Conservation (phyloP, 176 grass and related monocot species). For the Lolium rigidum region DNA sequence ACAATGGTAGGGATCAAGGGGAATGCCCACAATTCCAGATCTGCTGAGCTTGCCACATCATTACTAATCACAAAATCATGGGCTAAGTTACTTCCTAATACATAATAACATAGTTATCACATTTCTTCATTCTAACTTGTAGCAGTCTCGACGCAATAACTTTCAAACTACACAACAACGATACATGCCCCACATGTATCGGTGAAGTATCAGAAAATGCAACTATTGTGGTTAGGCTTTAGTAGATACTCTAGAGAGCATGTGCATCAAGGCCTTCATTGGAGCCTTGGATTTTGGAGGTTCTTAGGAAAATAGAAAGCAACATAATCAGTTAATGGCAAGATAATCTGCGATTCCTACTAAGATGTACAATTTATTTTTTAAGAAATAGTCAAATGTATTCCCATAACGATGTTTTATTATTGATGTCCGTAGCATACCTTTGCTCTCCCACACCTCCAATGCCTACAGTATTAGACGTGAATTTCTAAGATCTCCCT, state of each 20-base stretch:
- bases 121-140: not conserved
- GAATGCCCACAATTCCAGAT: not conserved
- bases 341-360: no score
- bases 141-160: not conserved
- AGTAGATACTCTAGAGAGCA: no score
- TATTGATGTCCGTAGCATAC: constrained; percentile 6
- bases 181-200: no score
- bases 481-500: not conserved
- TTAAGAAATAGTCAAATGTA: no score
- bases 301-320: no score
- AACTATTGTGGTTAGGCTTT: no score
- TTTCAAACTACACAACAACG: not conserved
- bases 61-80: constrained; percentile 4
- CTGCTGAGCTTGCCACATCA: not conserved
- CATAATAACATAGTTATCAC: no score
- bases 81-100: not conserved
- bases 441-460: not conserved
- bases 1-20: not conserved
- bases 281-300: no score
- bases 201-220: no score
- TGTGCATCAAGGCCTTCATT: no score
- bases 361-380: no score
- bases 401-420: not conserved
- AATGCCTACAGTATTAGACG: not conserved
- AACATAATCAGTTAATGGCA: no score